These are phyloP conservation scores for Phytophthora aleatoria DNA, from an alignment of 352 stramenopile species.

Conservation along the genomic window DNA sequence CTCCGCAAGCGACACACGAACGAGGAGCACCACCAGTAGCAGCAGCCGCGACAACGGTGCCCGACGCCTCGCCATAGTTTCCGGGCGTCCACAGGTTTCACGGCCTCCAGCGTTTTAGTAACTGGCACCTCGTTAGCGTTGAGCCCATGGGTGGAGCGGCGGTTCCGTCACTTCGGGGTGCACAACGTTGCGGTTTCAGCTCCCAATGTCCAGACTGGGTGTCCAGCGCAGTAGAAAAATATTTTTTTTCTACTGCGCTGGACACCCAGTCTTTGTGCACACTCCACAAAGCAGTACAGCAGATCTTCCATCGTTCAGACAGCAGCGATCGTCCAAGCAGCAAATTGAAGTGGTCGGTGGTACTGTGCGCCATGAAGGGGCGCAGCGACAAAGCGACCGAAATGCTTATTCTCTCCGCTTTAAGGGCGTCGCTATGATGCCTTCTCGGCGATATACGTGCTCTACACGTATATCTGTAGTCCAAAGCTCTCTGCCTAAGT, in stretches of 20 bases:
- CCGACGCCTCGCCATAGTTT: constrained; percentile 15
- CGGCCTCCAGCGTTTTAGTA: constrained; percentile 20
- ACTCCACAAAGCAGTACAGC: constrained; percentile 9
- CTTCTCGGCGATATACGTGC: neutral
- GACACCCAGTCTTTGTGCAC: too few relatives aligned
- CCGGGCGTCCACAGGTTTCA: constrained; percentile 1
- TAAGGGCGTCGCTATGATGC: neutral
- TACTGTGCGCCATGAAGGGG: neutral
- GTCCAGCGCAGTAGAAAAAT: constrained; percentile 6
- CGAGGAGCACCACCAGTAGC: constrained; percentile 7
- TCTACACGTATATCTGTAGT: neutral
- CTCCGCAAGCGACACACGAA: constrained; percentile 1
- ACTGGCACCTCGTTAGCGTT: constrained; percentile 17
- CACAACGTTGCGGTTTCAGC: constrained; percentile 27
- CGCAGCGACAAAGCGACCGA: neutral
- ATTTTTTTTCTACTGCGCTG: too few relatives aligned
- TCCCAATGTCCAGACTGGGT: constrained; percentile 13
- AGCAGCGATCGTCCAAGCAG: neutral
- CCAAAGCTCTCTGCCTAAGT: neutral
- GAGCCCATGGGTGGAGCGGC: constrained; percentile 12
- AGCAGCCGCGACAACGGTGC: constrained; percentile 8
- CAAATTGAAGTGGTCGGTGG: neutral
- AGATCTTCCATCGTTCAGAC: constrained; percentile 18
- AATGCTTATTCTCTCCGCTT: neutral
- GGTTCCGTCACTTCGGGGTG: constrained; percentile 16